Evolutionary conservation across 192 early-diverging fungal species (phyloP).

Genomic region (Dispira simplex): DNA sequence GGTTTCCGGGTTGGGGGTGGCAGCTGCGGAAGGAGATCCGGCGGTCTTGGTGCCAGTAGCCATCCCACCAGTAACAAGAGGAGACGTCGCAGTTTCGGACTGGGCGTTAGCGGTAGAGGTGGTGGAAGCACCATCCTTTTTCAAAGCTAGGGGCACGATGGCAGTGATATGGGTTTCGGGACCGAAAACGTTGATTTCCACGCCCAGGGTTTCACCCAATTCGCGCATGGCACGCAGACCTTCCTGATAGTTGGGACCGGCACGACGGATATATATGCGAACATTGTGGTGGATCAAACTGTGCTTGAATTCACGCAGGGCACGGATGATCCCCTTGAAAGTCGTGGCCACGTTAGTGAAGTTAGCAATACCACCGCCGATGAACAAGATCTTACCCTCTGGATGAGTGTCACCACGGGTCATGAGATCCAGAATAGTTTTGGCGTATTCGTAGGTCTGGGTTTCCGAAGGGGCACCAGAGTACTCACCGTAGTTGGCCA

Average conservation of each 20-base stretch:
- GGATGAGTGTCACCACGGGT: slow-evolving; percentile 70
- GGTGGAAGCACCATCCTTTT: slow-evolving; percentile 17
- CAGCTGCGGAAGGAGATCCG: slow-evolving; percentile 23
- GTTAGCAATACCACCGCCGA: slow-evolving; percentile 99
- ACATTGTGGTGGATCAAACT: slow-evolving; percentile 73
- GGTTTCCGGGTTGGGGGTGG: slow-evolving; percentile 24
- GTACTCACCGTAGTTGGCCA: slow-evolving; percentile 99
- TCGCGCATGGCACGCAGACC: slow-evolving; percentile 89
- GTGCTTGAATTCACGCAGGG: slow-evolving; percentile 85
- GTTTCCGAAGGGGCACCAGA: slow-evolving; percentile 98
- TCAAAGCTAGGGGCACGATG: slow-evolving; percentile 87
- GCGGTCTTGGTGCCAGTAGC: slow-evolving; percentile 12
- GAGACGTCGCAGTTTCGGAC: slow-evolving; percentile 35
- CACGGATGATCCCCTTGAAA: slow-evolving; percentile 97
- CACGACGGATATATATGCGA: slow-evolving; percentile 92
- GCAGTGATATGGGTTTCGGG: slow-evolving; percentile 99
- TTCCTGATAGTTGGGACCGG: slow-evolving; percentile 99
- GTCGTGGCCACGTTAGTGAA: slow-evolving; percentile 98
- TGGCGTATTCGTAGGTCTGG: slow-evolving; percentile 98
- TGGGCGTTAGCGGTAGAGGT: slow-evolving; percentile 35
- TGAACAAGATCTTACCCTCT: slow-evolving; percentile 93
- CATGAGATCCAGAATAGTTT: slow-evolving; percentile 97
- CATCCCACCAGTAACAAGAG: slow-evolving; percentile 30
- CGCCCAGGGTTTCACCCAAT: slow-evolving; percentile 81
- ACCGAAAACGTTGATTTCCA: slow-evolving; percentile 91